Evolutionary conservation across 345 rosid genomes (phyloP).

Genomic region (Nasturtium officinale): DNA sequence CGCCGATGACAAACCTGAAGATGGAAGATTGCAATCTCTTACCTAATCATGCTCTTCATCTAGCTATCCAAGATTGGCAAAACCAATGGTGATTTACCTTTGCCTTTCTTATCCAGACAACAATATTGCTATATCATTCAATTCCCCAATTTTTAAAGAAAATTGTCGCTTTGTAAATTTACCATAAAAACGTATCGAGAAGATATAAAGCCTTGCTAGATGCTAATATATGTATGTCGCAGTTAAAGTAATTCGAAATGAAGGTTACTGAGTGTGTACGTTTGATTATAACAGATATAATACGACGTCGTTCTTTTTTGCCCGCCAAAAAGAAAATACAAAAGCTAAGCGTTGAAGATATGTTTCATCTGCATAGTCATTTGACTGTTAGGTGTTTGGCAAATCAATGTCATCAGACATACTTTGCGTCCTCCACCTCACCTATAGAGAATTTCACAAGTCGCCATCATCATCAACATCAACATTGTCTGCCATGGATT

Average conservation of each 20-base stretch:
- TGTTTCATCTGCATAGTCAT: not conserved
- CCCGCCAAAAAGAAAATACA: conserved; percentile 9
- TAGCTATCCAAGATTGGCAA: conserved; percentile 84
- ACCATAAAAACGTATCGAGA: conserved; percentile 2
- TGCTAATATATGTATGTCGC: conserved; percentile 9
- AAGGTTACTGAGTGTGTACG: not conserved
- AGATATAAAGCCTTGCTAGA: conserved; percentile 7
- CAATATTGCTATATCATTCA: not conserved
- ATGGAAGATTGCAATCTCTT: conserved; percentile 68
- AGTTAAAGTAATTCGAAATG: conserved; percentile 1
- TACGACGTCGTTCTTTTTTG: not conserved
- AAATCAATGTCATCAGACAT: conserved; percentile 17
- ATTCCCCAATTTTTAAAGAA: conserved; percentile 15
- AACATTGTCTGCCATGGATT: conserved; percentile 50
- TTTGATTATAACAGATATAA: no score
- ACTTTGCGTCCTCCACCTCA: conserved; percentile 36
- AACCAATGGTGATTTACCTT: conserved; percentile 52
- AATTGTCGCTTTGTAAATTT: conserved; percentile 37
- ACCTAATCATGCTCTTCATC: conserved; percentile 81
- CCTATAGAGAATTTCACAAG: conserved; percentile 14
- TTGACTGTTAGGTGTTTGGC: conserved; percentile 44
- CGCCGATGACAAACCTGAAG: conserved; percentile 91
- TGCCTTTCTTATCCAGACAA: conserved; percentile 10
- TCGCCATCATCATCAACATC: not conserved
- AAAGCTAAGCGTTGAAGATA: conserved; percentile 18